These are phyloP conservation scores for Thelonectria blattea DNA, from an alignment of 2,329 filamentous ascomycete species.

Conservation along the genomic window DNA sequence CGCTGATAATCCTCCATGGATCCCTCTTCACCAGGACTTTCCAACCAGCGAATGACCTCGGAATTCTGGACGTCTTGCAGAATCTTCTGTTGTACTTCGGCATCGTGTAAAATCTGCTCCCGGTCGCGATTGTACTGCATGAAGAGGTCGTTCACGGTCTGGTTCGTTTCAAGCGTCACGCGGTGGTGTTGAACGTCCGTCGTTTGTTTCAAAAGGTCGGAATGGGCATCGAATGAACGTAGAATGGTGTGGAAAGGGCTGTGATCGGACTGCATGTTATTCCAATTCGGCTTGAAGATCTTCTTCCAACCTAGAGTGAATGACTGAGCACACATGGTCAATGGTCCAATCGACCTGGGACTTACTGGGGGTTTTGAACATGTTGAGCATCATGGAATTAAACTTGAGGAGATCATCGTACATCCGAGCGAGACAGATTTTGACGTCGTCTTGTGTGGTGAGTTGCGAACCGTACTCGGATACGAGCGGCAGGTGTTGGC, in stretches of 20 bases:
- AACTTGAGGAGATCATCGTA: conserved; percentile 10
- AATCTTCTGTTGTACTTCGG: background rate
- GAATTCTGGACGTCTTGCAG: conserved; percentile 7
- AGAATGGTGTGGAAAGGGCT: background rate
- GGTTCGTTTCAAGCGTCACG: background rate
- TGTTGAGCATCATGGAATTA: background rate
- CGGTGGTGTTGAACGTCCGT: background rate
- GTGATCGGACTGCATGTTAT: background rate
- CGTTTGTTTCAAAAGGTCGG: background rate
- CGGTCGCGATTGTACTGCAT: background rate
- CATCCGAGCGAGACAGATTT: conserved; percentile 10
- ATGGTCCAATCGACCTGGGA: no score
- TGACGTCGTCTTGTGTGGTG: background rate
- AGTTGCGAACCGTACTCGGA: background rate
- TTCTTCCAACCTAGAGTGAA: conserved; percentile 9
- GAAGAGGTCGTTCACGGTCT: conserved; percentile 5
- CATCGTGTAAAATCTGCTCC: background rate
- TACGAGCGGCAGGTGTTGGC: background rate
- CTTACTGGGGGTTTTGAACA: conserved; percentile 5
- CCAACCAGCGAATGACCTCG: conserved; percentile 4
- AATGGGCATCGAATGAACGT: background rate
- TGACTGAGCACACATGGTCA: background rate
- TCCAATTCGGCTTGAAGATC: conserved; percentile 5
- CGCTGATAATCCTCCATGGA: conserved; percentile 1
- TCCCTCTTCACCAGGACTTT: background rate